Conservation (phyloP, 768 basidiomycete species). For the Rhizopogon vulgaris region DNA sequence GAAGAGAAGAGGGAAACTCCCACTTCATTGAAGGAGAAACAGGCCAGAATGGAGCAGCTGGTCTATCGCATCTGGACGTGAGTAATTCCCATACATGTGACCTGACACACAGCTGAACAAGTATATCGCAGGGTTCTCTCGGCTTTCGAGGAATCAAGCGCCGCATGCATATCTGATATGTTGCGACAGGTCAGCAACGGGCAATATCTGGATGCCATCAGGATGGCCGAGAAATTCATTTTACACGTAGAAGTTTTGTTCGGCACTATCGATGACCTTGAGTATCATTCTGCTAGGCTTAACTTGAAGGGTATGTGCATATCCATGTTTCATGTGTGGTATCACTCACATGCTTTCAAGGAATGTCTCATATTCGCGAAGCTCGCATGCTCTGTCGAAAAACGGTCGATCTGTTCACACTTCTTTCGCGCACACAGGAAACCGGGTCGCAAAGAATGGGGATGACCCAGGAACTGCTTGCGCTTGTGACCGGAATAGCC, state of each 20-base stretch:
- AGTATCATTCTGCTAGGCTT: constrained; percentile 75
- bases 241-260: constrained; percentile 97
- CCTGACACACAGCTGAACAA: constrained; percentile 5
- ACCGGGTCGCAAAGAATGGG: constrained; percentile 86
- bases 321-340: neutral
- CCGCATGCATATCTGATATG: constrained; percentile 99
- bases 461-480: constrained; percentile 95
- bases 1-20: constrained; percentile 82
- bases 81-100: constrained; percentile 23
- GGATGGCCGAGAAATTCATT: constrained; percentile 98
- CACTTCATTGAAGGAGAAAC: constrained; percentile 77
- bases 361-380: constrained; percentile 97
- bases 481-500: constrained; percentile 96
- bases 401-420: constrained; percentile 95
- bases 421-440: constrained; percentile 93
- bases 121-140: constrained; percentile 67
- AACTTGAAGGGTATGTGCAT: constrained; percentile 72
- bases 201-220: constrained; percentile 92
- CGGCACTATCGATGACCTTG: constrained; percentile 93
- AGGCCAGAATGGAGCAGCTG: constrained; percentile 91
- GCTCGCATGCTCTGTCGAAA: constrained; percentile 98
- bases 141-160: constrained; percentile 98
- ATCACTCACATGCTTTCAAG: constrained; percentile 34
- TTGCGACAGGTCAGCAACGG: constrained; percentile 94
- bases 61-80: constrained; percentile 99